Percentiles rank a stretch among this genome's conserved stretches.
Evolutionary conservation across 352 stramenopile genomes (phyloP).

Genomic region (Phytophthora crassamura): DNA sequence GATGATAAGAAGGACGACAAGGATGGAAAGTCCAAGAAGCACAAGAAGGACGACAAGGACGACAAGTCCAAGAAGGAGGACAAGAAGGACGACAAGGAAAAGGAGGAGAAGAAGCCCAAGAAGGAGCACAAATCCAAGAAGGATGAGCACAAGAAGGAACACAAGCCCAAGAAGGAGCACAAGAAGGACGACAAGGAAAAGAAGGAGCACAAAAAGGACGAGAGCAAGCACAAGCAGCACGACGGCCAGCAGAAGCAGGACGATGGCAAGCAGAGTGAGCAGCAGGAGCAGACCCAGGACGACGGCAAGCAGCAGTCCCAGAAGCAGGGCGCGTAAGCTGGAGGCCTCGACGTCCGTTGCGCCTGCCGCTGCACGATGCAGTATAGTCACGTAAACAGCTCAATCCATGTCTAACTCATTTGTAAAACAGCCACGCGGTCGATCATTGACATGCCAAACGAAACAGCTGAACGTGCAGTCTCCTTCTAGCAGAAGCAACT

Average conservation of each 20-base stretch:
- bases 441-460: no score
- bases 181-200: not conserved
- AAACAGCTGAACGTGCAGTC: no score
- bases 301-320: not conserved
- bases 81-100: not conserved
- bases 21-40: no score
- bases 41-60: not conserved
- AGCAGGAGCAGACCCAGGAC: not conserved
- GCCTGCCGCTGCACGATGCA: no score
- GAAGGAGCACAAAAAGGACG: slow-evolving; percentile 1
- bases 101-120: not conserved
- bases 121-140: not conserved
- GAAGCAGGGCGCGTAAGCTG: not conserved
- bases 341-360: no score
- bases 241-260: not conserved
- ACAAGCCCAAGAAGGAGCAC: no score
- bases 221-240: not conserved
- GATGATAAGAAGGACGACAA: not conserved
- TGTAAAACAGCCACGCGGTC: no score
- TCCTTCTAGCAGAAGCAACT: no score
- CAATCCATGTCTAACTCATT: no score
- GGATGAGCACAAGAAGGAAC: not conserved
- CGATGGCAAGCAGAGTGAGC: not conserved
- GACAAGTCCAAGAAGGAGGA: not conserved
- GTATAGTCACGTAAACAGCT: no score